Evolutionary conservation across 225 moss, liverwort and hornwort genomes (phyloP), one percentile per base, ranked within the genome.

Genomic region (Thuidium tamariscinum): DNA sequence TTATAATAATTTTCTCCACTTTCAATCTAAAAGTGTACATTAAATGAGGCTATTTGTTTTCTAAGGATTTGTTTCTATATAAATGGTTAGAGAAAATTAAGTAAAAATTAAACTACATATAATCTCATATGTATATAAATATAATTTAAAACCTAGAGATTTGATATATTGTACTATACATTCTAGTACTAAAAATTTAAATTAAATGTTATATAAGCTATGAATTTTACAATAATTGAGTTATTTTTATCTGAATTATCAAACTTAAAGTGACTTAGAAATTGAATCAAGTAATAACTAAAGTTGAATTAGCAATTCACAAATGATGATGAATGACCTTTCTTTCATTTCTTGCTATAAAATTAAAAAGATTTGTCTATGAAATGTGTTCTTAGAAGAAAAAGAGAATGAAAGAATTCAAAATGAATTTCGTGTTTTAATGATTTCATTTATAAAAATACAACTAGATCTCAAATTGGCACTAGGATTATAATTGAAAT

Each of bases 381-480:
- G 1, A 44, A 0, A 20, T 60, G 3, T 42, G 1, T 4, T 60
- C 2, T 25, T 3, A 36, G 0, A 49, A 26, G n/a, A 3, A 18
- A 81, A 64, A n/a, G 0, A 18, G 1, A 16, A n/a, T 44, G 9
- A 16, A 1, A 39, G 1, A 29, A 30, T 13, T 0, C 1, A 2
- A 54, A 69, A 69, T 27, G 4, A 30, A 5, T 25, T 17, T n/a
- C 0, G 2, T 16, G 18, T 52, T 49, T 36, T 1, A 66, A 46
- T 2, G 23, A 32, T 41, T 82, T 55, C 26, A 37, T 37, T 16
- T 56, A 25, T 16, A 26, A 25, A 15, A 10, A 9, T 14, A 21
- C 3, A 23, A n/a, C 0, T 15, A 49, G 2, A 51, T 34, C 3
- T 8, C 9, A 52, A 52, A n/a, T 20, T 5, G 8, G 9, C 5